Evolutionary conservation across 2,329 filamentous ascomycete species (phyloP).

Genomic region (Xylariales sp.): DNA sequence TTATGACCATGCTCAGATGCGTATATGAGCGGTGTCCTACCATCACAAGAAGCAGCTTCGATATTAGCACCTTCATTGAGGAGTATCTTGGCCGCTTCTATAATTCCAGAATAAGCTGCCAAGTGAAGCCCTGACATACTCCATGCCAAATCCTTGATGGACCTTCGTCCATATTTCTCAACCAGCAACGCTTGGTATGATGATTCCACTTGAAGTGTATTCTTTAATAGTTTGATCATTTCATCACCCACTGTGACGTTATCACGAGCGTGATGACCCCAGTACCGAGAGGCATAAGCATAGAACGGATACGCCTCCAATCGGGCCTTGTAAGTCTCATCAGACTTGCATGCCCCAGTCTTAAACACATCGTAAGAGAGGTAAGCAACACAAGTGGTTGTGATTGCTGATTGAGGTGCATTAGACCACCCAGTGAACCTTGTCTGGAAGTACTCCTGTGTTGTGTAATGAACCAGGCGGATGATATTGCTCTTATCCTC

Average conservation of each 20-base stretch:
- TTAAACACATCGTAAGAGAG: constrained; percentile 22
- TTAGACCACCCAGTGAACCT: constrained; percentile 24
- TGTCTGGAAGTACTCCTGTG: constrained; percentile 37
- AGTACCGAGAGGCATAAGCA: constrained; percentile 9
- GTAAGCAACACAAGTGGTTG: constrained; percentile 28
- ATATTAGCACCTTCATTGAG: neutral
- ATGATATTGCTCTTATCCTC: constrained; percentile 15
- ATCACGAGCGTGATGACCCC: constrained; percentile 8
- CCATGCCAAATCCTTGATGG: neutral
- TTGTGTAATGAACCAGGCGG: constrained; percentile 40
- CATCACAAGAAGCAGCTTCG: neutral
- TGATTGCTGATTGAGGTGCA: constrained; percentile 20
- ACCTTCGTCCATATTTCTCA: neutral
- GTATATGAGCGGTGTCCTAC: neutral
- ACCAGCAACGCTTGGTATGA: neutral
- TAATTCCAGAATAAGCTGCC: constrained; percentile 5
- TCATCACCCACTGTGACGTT: neutral
- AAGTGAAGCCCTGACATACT: constrained; percentile 4
- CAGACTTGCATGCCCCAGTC: neutral
- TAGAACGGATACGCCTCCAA: constrained; percentile 5
- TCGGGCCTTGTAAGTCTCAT: constrained; percentile 2
- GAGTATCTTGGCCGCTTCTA: neutral
- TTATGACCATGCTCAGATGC: neutral
- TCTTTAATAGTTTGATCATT: neutral
- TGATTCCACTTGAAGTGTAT: constrained; percentile 3